Evolutionary conservation across 2,329 filamentous ascomycete genomes (phyloP), one percentile per base, ranked within the genome.

Genomic region (Leptoxyphium fumago): DNA sequence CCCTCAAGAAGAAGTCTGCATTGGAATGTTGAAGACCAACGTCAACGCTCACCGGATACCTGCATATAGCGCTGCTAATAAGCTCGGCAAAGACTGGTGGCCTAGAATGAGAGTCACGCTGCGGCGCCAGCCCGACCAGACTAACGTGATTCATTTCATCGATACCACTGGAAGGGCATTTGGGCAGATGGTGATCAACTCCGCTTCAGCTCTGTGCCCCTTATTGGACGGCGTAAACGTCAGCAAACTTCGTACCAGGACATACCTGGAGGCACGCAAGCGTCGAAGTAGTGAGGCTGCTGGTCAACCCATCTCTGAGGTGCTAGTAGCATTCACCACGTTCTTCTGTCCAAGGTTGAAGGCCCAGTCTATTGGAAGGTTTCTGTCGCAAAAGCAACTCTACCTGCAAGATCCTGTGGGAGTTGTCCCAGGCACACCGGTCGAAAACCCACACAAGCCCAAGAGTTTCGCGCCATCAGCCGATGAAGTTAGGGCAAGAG

Each of bases 91-190:
- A 28, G 45, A 50, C 6, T 43, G 36, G n/a, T 87, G 82, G 75
- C 84, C 86, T 2, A 68, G 74, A 11, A 82, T 91, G 53, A 88
- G 82, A 57, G 73, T 94, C 29, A 68, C 78, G 1, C 69, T 91
- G 48, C 71, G 7, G 29, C 15, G 9, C 68, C 2, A 17, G 17
- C 13, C 14, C 5, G 72, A 73, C 17, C 73, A 78, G 38, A 63
- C 62, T 21, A 65, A 58, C 40, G 39, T 50, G 14, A 86, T 95
- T 42, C 72, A 82, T 44, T 80, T 86, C 9, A 73, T 78, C 34
- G 89, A 96, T 57, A 72, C 80, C 49, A 78, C 77, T 1, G 74
- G 77, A 2, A 74, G 80, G 29, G 30, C 18, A 2, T 88, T 95
- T 55, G 91, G 85, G 11, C 72, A 72, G n/a, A 64, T 96, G 5